Evolutionary conservation across 1,139 yeast species (phyloP), one percentile per base, ranked within the genome.

Genomic region (Pichia sp.): DNA sequence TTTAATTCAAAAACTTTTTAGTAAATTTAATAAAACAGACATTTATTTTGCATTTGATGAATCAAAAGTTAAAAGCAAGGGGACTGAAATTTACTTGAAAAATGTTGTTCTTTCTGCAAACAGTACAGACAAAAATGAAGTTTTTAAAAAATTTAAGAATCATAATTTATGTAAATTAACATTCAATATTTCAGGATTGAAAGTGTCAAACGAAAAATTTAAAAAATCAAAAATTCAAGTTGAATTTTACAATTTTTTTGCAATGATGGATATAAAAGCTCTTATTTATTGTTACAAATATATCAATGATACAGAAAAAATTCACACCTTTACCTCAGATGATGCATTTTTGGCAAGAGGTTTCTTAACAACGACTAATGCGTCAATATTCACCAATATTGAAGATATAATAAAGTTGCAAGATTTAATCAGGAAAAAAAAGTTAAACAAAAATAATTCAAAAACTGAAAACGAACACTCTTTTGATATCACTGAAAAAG

Each of bases 231-330:
- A 27, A 29, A 22, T 53, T 5, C 53, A 47, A n/a, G 13, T 56
- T 6, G 60, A 57, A 42, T 59, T 59, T 46, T 38, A 54, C 13
- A 59, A 57, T 36, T 46, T 54, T 47, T 50, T 58, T 16, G 50
- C 55, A 39, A 45, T 57, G 14, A 46, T 52, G 45, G 57, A 58
- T 42, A 19, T 53, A 2, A 38, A 45, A 42, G 34, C 53, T 8
- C 39, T 53, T 18, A 22, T 54, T 19, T 46, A 36, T 22, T 49
- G 54, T 11, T 25, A 51, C 11, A 38, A 50, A 28, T 51, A 54
- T 31, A 49, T 58, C 2, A 42, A 57, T 41, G 43, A 58, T 39
- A 27, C 49, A 16, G 50, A 44, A 9, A 27, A 36, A 5, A 54
- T 54, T 13, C 51, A 47, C 11, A 14, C 41, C 11, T 44, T 52